A percentile compares a stretch with the other conserved stretches of the same genome.
Conservation (phyloP, 441 rosid genomes). For the Populus hybrid region DNA sequence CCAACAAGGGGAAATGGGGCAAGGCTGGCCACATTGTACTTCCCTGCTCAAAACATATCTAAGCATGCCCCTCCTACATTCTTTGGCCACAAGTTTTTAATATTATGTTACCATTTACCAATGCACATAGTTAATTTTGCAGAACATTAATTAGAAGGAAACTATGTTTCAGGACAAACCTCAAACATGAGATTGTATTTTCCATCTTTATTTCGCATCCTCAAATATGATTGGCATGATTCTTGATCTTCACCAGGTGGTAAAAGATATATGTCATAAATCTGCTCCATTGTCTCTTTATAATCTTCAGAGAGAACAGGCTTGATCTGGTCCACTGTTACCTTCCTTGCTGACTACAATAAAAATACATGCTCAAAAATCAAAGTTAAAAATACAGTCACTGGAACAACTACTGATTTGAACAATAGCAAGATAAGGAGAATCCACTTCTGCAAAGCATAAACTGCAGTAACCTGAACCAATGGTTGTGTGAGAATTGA, state of each 20-base stretch:
- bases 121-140: background rate
- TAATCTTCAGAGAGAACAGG: slow-evolving; percentile 53
- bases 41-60: background rate
- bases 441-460: background rate
- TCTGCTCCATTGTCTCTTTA: slow-evolving; percentile 77
- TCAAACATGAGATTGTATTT: slow-evolving; percentile 99
- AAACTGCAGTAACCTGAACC: background rate
- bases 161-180: slow-evolving; percentile 48
- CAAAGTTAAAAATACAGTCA: slow-evolving; percentile 10
- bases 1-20: background rate
- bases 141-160: slow-evolving; percentile 6
- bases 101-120: background rate
- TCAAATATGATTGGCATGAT: slow-evolving; percentile 91
- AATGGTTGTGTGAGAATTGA: background rate
- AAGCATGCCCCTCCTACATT: background rate
- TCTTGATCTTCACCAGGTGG: slow-evolving; percentile 99
- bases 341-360: slow-evolving; percentile 70
- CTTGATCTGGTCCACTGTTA: slow-evolving; percentile 70
- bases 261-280: slow-evolving; percentile 90
- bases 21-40: background rate
- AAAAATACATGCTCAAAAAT: slow-evolving; percentile 25
- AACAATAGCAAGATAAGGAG: slow-evolving; percentile 1
- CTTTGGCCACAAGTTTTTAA: background rate
- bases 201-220: slow-evolving; percentile 99
- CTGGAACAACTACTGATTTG: background rate